Percentiles rank a stretch among this genome's conserved stretches.
Evolutionary conservation across 345 rosid genomes (phyloP).

Genomic region (Acer yangbiense): DNA sequence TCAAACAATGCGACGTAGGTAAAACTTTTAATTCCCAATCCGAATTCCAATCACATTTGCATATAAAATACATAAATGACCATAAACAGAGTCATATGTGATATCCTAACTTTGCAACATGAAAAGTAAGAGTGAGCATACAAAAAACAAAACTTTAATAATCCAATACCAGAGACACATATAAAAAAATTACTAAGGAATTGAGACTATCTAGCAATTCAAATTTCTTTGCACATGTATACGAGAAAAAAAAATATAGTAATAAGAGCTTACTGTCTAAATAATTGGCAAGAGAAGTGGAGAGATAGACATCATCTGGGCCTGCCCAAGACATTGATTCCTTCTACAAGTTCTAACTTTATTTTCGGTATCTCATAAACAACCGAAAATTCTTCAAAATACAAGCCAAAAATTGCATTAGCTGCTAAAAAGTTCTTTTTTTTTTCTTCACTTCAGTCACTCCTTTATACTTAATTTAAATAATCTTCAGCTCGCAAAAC

Average conservation of each 20-base stretch:
- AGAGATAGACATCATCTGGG: slow-evolving; percentile 82
- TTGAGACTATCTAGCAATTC: not conserved
- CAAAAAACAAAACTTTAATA: not conserved
- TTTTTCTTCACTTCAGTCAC: not conserved
- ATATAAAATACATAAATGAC: not conserved
- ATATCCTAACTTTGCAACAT: not conserved
- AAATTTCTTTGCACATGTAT: not conserved
- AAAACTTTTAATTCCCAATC: not conserved
- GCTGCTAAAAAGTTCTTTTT: slow-evolving; percentile 30
- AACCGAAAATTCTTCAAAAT: slow-evolving; percentile 36
- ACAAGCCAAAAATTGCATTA: slow-evolving; percentile 41
- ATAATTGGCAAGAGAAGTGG: slow-evolving; percentile 90
- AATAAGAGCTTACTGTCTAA: slow-evolving; percentile 66
- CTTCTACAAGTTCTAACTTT: slow-evolving; percentile 24
- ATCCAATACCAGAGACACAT: not conserved
- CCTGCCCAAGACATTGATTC: slow-evolving; percentile 79
- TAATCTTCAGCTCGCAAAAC: slow-evolving; percentile 6
- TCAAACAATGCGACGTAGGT: not conserved
- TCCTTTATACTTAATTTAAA: slow-evolving; percentile 11
- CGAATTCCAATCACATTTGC: not conserved
- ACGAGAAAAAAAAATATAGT: not conserved
- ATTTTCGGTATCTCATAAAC: slow-evolving; percentile 43
- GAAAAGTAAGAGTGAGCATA: not conserved
- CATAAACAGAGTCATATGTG: no score
- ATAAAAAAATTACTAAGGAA: not conserved